These are phyloP conservation scores for Colletotrichum tanaceti DNA, from an alignment of 2,329 filamentous ascomycete genomes.

Conservation along the genomic window DNA sequence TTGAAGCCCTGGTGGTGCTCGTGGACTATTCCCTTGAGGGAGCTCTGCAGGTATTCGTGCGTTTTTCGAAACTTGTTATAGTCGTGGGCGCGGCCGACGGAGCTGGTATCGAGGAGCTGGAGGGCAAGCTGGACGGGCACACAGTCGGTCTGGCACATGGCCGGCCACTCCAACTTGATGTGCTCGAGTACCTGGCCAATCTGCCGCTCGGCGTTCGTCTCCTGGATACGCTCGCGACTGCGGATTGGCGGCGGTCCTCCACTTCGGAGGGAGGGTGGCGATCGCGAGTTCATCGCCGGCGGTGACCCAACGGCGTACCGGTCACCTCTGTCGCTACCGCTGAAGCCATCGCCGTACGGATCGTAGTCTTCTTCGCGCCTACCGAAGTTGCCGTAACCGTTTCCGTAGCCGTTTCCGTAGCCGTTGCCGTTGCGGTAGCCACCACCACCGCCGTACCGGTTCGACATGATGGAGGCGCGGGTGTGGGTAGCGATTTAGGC, in stretches of 20 bases:
- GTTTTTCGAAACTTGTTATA: conserved; percentile 86
- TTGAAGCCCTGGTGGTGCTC: conserved; percentile 99
- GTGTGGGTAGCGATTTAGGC: conserved; percentile 33
- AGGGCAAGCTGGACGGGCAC: conserved; percentile 95
- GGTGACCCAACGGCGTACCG: conserved; percentile 53
- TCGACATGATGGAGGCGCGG: conserved; percentile 39
- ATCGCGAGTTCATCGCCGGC: conserved; percentile 42
- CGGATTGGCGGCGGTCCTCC: conserved; percentile 46
- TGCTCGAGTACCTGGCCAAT: conserved; percentile 77
- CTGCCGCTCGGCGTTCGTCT: conserved; percentile 65
- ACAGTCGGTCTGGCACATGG: conserved; percentile 89
- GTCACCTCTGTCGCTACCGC: conserved; percentile 54
- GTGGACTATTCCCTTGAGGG: conserved; percentile 94
- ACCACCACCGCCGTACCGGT: conserved; percentile 46
- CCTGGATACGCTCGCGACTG: conserved; percentile 48
- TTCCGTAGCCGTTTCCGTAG: conserved; percentile 58
- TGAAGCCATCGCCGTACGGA: conserved; percentile 58
- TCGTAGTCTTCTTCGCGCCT: conserved; percentile 64
- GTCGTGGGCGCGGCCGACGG: conserved; percentile 89
- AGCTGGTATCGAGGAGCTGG: conserved; percentile 93
- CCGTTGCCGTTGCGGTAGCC: conserved; percentile 54
- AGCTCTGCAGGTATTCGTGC: conserved; percentile 89
- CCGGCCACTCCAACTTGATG: conserved; percentile 90
- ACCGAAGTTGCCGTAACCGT: conserved; percentile 52
- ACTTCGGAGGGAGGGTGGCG: conserved; percentile 48